Evolutionary conservation across 129 eudicot species (phyloP), one percentile per base, ranked within the genome.

Genomic region (Artemisia argyi): DNA sequence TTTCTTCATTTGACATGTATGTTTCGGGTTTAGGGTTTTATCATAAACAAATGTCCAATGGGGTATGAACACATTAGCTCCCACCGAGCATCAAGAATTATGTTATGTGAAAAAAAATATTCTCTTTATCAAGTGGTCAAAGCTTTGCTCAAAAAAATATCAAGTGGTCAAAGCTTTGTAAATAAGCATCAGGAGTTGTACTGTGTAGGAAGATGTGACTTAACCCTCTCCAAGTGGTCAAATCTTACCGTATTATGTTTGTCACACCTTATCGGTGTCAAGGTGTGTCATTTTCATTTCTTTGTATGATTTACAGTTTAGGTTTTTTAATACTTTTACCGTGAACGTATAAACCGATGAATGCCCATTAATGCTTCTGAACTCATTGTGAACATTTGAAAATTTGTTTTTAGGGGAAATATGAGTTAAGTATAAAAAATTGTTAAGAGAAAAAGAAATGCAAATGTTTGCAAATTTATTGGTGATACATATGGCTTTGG

Each of bases 131-230:
- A 39, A 39, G 49, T 15, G 19, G 73, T 64, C 81, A 64, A 78
- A 71, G 65, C 77, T 71, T 39, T 55, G 50, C 73, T n/a, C n/a
- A n/a, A n/a, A n/a, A n/a, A n/a, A n/a, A n/a, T 18, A 9, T 30
- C 11, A 39, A 39, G 49, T 15, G 19, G 73, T 64, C 81, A 64
- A 78, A 71, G 65, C 77, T 71, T 39, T 55, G 50, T 68, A 64
- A 46, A 55, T 55, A 44, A 47, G 61, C 61, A 78, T 78, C 61
- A 64, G 42, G 47, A 63, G 30, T 46, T 78, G 77, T 71, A 77
- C 48, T 71, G 61, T 78, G 73, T 71, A 71, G 44, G 42, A 53
- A 46, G 72, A 78, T 64, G 65, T 64, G 77, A 78, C 82, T 55
- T 63, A 61, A 30, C 14, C 35, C 5, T 66, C 39, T 48, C 59